These are phyloP conservation scores for Inonotus hispidus DNA, from an alignment of 1,284 basidiomycete genomes.

Conservation along the genomic window DNA sequence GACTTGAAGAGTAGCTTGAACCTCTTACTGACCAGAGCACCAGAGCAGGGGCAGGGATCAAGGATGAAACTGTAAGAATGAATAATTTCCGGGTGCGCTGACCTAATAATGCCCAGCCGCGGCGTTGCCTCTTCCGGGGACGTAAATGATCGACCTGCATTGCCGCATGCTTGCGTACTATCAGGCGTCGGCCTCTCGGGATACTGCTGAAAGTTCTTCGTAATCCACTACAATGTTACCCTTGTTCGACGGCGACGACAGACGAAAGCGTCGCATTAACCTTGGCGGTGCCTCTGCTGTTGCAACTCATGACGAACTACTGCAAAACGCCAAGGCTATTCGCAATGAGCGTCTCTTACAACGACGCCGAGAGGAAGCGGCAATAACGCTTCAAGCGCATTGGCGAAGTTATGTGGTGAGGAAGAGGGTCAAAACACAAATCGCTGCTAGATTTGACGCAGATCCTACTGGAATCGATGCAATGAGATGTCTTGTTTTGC, in stretches of 20 bases:
- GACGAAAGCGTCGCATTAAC: conserved; percentile 62
- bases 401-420: conserved; percentile 50
- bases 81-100: not conserved
- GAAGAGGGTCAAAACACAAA: conserved; percentile 33
- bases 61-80: too few species aligned
- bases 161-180: conserved; percentile 3
- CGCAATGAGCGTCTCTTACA: conserved; percentile 52
- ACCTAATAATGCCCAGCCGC: not conserved
- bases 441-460: conserved; percentile 42
- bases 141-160: not conserved
- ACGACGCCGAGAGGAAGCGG: conserved; percentile 51
- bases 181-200: not conserved
- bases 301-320: conserved; percentile 47
- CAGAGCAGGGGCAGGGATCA: too few species aligned
- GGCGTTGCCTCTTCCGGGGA: not conserved
- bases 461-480: conserved; percentile 49
- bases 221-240: conserved; percentile 25
- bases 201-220: not conserved
- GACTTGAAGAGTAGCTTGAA: too few species aligned
- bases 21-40: too few species aligned
- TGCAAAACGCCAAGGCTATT: conserved; percentile 54
- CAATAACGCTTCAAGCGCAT: conserved; percentile 60
- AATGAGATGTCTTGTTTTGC: conserved; percentile 54
- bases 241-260: conserved; percentile 41
- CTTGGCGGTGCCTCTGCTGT: conserved; percentile 59